phyloP scores from a whole-genome alignment of 163 green algal species.

The Coccomyxa subellipsoidea region DNA sequence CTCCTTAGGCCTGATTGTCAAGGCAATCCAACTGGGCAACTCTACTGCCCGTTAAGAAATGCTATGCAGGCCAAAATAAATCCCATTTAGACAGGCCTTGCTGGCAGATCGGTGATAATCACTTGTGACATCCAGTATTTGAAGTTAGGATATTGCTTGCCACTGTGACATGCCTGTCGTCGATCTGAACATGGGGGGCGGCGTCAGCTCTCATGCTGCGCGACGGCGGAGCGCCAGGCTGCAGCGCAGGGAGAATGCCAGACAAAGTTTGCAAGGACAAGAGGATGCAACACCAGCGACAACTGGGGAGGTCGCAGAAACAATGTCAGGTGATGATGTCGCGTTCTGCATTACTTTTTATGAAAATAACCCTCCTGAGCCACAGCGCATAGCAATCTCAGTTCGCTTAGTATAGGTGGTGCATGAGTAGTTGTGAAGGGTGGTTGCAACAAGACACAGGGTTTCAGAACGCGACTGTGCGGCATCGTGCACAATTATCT shows the following conservation, averaged over 20 bases:
- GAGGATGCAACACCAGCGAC: background rate
- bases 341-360: background rate
- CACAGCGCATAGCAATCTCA: background rate
- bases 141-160: too few species aligned
- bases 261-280: background rate
- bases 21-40: too few species aligned
- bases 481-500: background rate
- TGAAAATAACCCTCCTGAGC: background rate
- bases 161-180: background rate
- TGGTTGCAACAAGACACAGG: too few species aligned
- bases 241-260: background rate
- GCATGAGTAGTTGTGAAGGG: background rate
- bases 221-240: slow-evolving; percentile 1
- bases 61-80: too few species aligned
- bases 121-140: too few species aligned
- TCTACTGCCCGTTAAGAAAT: too few species aligned
- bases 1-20: too few species aligned
- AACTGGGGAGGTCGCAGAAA: background rate
- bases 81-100: too few species aligned
- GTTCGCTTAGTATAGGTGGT: background rate
- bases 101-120: too few species aligned
- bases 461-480: background rate
- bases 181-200: slow-evolving; percentile 1
- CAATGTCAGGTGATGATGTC: background rate
- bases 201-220: background rate